phyloP scores from a whole-genome alignment of 2,329 filamentous ascomycete genomes.

The Blastomyces silverae region DNA sequence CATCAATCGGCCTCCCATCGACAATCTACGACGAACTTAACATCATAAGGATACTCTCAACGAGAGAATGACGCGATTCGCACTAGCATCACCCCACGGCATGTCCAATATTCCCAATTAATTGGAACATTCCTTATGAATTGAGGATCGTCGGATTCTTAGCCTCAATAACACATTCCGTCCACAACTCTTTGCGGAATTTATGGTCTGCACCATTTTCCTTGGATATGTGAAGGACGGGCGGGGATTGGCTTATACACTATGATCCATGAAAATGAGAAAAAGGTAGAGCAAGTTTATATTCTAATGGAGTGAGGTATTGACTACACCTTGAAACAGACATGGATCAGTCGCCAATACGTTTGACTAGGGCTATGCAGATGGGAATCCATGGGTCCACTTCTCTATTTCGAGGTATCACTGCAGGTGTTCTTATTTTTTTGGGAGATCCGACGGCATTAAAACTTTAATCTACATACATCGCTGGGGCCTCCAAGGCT shows the following conservation, averaged over 20 bases:
- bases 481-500: background rate
- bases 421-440: background rate
- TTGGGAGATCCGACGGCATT: background rate
- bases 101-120: background rate
- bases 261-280: background rate
- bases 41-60: background rate
- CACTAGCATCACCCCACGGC: background rate
- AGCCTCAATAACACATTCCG: background rate
- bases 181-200: background rate
- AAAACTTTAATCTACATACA: background rate
- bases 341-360: background rate
- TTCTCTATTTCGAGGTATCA: conserved; percentile 4
- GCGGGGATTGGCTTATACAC: background rate
- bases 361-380: background rate
- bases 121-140: background rate
- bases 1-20: background rate
- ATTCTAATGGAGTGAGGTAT: background rate
- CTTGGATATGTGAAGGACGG: background rate
- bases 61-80: background rate
- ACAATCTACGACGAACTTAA: background rate
- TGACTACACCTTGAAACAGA: background rate
- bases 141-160: background rate
- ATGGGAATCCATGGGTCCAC: background rate
- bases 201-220: background rate
- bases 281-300: background rate